Evolutionary conservation across 2,329 filamentous ascomycete genomes (phyloP).

Genomic region (Monilinia aucupariae): DNA sequence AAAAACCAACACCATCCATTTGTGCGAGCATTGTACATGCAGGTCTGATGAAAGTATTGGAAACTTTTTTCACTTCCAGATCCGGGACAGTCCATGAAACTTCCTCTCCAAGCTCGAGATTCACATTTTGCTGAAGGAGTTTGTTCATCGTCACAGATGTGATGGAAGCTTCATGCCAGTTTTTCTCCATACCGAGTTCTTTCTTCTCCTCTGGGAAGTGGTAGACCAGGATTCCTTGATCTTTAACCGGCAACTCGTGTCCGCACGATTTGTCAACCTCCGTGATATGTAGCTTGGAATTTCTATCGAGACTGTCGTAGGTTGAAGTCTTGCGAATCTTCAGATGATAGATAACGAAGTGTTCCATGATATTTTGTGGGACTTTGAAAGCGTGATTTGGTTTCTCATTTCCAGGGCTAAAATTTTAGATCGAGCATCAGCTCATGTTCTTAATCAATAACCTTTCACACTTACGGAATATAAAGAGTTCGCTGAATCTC

Average conservation of each 20-base stretch:
- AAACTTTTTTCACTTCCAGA: conserved; percentile 11
- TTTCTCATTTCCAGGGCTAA: conserved; percentile 11
- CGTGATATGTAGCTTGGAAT: conserved; percentile 19
- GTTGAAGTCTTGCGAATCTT: conserved; percentile 16
- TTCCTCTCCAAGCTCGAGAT: conserved; percentile 26
- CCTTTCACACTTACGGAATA: conserved; percentile 29
- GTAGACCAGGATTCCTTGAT: conserved; percentile 11
- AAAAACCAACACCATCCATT: conserved; percentile 29
- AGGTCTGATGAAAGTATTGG: conserved; percentile 18
- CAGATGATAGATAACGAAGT: conserved; percentile 3
- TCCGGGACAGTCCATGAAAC: conserved; percentile 20
- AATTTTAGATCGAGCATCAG: not conserved
- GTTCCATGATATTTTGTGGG: not conserved
- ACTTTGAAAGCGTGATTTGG: conserved; percentile 16
- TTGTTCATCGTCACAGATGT: conserved; percentile 18
- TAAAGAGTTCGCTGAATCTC: conserved; percentile 25
- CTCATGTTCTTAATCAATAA: not conserved
- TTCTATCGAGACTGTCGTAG: conserved; percentile 16
- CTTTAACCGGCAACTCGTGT: conserved; percentile 1
- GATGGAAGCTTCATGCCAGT: conserved; percentile 28
- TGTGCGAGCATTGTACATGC: conserved; percentile 24
- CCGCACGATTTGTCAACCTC: conserved; percentile 18
- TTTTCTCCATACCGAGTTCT: not conserved
- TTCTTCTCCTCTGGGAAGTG: conserved; percentile 10
- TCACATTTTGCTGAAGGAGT: conserved; percentile 21